These are phyloP conservation scores for Erodium trifolium DNA, from an alignment of 441 rosid genomes.

Conservation along the genomic window DNA sequence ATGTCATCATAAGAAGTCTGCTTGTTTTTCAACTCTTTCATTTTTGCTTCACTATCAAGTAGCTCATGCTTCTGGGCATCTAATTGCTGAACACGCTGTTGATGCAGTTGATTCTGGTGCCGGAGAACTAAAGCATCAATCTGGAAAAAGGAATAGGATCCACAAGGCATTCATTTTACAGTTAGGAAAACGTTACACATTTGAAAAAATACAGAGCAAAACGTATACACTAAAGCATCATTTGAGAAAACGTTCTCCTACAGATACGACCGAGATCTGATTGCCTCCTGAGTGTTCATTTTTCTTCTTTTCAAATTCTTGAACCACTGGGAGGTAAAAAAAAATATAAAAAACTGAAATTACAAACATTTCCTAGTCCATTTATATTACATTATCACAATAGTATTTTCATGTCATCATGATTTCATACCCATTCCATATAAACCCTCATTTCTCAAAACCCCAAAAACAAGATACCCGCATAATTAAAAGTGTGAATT, in stretches of 20 bases:
- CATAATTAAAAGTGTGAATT: not conserved
- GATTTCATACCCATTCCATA: not conserved
- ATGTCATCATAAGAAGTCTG: conserved; percentile 59
- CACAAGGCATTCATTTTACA: conserved; percentile 4
- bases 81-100: conserved; percentile 57
- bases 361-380: not conserved
- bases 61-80: conserved; percentile 64
- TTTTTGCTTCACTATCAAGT: conserved; percentile 54
- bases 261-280: not conserved
- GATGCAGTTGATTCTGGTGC: conserved; percentile 52
- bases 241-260: not conserved
- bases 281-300: not conserved
- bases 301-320: not conserved
- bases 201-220: not conserved
- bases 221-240: not conserved
- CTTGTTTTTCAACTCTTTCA: conserved; percentile 38
- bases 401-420: not conserved
- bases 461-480: not conserved
- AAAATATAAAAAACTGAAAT: not conserved
- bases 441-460: not conserved
- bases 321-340: too few relatives aligned
- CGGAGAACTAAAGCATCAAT: conserved; percentile 73
- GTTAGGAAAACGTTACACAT: not conserved
- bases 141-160: conserved; percentile 25
- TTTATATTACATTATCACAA: not conserved